Evolutionary conservation across 169 alveolate species (phyloP).

Genomic region (Theileria parva): DNA sequence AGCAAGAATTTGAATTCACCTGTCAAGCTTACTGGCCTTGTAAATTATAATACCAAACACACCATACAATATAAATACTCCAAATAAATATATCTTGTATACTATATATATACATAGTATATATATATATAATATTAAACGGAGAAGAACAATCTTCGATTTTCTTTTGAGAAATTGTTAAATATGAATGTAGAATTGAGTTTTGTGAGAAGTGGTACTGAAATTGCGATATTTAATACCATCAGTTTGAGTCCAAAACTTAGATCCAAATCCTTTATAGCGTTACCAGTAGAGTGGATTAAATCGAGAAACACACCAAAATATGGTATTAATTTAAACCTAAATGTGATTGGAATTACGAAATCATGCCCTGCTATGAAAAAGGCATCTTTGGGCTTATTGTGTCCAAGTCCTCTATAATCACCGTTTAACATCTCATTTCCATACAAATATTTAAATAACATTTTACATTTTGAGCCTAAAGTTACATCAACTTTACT

Average conservation of each 20-base stretch:
- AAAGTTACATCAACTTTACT: neutral
- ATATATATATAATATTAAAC: too few relatives aligned
- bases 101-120: neutral
- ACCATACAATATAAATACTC: neutral
- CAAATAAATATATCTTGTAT: too few relatives aligned
- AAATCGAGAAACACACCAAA: slow-evolving; percentile 14
- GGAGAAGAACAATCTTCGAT: neutral
- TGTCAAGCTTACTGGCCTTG: slow-evolving; percentile 77
- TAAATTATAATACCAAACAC: neutral
- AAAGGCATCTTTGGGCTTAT: neutral
- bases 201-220: slow-evolving; percentile 14
- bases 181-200: neutral
- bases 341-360: neutral
- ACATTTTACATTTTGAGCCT: neutral
- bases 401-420: neutral
- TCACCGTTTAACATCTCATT: neutral
- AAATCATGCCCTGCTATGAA: neutral
- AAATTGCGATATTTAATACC: slow-evolving; percentile 11
- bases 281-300: neutral
- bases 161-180: neutral
- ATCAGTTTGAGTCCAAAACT: slow-evolving; percentile 16
- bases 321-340: slow-evolving; percentile 16
- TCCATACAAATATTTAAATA: neutral
- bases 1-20: slow-evolving; percentile 67
- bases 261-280: neutral